phyloP scores from a whole-genome alignment of 495 filamentous ascomycete genomes.

The Penicillium coffeae region DNA sequence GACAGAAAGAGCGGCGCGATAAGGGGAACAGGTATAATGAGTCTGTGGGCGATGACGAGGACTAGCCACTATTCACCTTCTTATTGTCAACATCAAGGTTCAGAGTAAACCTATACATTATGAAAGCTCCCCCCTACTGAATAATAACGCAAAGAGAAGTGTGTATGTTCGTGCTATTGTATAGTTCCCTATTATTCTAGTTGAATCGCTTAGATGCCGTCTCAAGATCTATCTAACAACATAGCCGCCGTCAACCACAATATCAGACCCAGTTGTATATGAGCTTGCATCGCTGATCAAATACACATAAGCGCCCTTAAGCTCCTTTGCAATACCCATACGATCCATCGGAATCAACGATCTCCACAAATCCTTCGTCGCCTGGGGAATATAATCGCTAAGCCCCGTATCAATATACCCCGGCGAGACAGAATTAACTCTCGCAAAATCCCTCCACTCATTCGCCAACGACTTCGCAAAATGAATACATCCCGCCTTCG shows the following conservation, averaged over 20 bases:
- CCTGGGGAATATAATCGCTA: slow-evolving; percentile 20
- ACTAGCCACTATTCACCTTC: too few relatives aligned
- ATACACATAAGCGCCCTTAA: slow-evolving; percentile 79
- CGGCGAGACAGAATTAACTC: slow-evolving; percentile 73
- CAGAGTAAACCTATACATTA: too few relatives aligned
- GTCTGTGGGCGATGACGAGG: too few relatives aligned
- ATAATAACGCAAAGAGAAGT: too few relatives aligned
- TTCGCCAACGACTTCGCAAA: slow-evolving; percentile 63
- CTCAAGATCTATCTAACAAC: too few relatives aligned
- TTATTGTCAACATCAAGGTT: too few relatives aligned
- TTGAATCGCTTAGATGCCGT: too few relatives aligned
- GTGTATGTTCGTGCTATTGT: too few relatives aligned
- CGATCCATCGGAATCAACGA: slow-evolving; percentile 60
- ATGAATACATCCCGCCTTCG: slow-evolving; percentile 53
- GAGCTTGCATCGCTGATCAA: slow-evolving; percentile 72
- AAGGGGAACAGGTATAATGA: too few relatives aligned
- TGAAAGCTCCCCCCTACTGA: too few relatives aligned
- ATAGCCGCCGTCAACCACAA: slow-evolving; percentile 59
- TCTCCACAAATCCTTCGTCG: slow-evolving; percentile 7
- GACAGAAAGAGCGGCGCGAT: neutral
- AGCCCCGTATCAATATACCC: slow-evolving; percentile 80
- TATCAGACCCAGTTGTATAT: slow-evolving; percentile 63
- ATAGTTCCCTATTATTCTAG: too few relatives aligned
- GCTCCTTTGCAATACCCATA: slow-evolving; percentile 50
- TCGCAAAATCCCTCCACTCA: slow-evolving; percentile 76